These are phyloP conservation scores for Dioscorea zingiberensis DNA, from an alignment of 106 monocot genomes.

Conservation along the genomic window DNA sequence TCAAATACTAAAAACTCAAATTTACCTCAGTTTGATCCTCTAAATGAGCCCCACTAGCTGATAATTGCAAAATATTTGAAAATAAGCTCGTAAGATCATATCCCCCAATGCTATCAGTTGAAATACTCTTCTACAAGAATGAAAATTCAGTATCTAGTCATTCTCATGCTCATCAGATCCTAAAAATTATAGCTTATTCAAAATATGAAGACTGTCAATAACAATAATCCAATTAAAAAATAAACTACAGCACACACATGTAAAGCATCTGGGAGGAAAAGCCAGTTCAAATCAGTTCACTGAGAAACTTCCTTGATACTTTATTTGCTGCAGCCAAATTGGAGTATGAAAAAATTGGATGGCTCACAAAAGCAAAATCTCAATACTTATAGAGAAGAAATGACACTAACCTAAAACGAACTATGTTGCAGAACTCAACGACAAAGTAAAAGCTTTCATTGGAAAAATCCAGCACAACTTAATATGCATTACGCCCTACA, in stretches of 20 bases:
- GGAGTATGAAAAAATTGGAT: too few relatives aligned
- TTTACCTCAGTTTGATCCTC: conserved; percentile 54
- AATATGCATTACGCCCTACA: too few relatives aligned
- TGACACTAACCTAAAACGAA: too few relatives aligned
- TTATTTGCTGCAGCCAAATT: too few relatives aligned
- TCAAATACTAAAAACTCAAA: background rate
- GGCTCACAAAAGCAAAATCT: too few relatives aligned
- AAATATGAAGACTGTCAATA: background rate
- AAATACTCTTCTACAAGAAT: conserved; percentile 27
- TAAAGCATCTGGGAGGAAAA: too few relatives aligned
- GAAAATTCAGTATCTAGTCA: background rate
- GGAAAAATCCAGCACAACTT: too few relatives aligned
- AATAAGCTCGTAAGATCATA: conserved; percentile 34
- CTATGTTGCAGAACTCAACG: too few relatives aligned
- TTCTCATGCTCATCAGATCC: background rate
- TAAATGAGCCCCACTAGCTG: conserved; percentile 8
- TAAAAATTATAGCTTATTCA: background rate
- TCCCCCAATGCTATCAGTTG: conserved; percentile 14
- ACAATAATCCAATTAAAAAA: too few relatives aligned
- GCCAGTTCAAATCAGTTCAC: background rate
- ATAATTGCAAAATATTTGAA: conserved; percentile 26
- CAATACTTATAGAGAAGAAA: too few relatives aligned
- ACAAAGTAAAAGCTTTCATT: too few relatives aligned
- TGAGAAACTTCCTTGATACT: background rate
- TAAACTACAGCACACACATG: too few relatives aligned